These are phyloP conservation scores for Phytophthora citrophthora DNA, from an alignment of 352 stramenopile genomes.

Conservation along the genomic window DNA sequence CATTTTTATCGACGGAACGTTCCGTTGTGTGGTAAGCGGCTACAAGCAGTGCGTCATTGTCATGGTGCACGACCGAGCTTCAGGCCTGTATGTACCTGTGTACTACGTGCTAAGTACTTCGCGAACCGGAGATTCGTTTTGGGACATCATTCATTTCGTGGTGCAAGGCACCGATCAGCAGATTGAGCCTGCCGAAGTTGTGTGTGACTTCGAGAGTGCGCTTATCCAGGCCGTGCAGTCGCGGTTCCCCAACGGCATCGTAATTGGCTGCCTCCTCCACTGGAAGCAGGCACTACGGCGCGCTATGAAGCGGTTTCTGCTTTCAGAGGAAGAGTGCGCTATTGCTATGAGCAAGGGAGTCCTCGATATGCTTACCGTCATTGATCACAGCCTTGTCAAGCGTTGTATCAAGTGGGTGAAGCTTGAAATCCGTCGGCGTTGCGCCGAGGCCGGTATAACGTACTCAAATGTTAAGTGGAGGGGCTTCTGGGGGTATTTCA, in stretches of 20 bases:
- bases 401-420: constrained; percentile 6
- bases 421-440: constrained; percentile 1
- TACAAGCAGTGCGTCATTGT: background rate
- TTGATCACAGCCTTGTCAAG: constrained; percentile 1
- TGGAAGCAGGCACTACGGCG: background rate
- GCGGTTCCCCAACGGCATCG: background rate
- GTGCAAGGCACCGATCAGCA: background rate
- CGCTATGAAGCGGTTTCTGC: background rate
- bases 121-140: background rate
- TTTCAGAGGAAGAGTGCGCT: background rate
- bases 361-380: constrained; percentile 7
- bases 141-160: background rate
- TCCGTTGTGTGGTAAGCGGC: no score
- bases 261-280: background rate
- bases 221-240: no score
- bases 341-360: background rate
- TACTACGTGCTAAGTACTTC: background rate
- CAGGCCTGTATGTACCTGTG: constrained; percentile 12
- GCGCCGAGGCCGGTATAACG: background rate
- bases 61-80: constrained; percentile 7
- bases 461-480: background rate
- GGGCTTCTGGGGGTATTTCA: background rate
- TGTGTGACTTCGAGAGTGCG: no score
- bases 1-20: background rate
- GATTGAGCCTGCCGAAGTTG: no score